Conservation (phyloP, 805 yeast species). For the Torulaspora delbrueckii region DNA sequence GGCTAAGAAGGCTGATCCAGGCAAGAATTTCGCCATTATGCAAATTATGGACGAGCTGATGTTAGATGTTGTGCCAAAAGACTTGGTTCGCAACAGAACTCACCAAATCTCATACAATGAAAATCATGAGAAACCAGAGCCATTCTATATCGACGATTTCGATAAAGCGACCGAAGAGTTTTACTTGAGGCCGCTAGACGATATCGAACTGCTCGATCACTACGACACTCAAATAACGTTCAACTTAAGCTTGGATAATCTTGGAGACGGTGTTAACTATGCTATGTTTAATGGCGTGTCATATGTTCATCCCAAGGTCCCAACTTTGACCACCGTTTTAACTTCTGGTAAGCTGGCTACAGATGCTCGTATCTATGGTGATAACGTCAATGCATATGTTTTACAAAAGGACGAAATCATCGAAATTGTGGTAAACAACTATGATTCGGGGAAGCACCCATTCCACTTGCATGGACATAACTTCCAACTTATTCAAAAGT, state of each 20-base stretch:
- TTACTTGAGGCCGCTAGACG: slow-evolving; percentile 41
- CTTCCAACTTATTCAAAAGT: slow-evolving; percentile 58
- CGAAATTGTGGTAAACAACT: slow-evolving; percentile 73
- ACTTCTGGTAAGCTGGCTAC: slow-evolving; percentile 54
- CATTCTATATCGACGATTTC: slow-evolving; percentile 23
- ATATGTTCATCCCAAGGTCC: slow-evolving; percentile 62
- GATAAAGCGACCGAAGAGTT: slow-evolving; percentile 34
- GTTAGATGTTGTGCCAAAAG: slow-evolving; percentile 65
- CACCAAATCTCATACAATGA: slow-evolving; percentile 51
- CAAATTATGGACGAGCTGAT: slow-evolving; percentile 57
- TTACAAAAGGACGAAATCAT: slow-evolving; percentile 58
- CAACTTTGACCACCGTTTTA: slow-evolving; percentile 60
- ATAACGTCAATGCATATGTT: slow-evolving; percentile 60
- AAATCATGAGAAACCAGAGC: slow-evolving; percentile 28
- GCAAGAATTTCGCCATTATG: slow-evolving; percentile 55
- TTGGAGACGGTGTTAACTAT: slow-evolving; percentile 70
- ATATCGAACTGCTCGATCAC: slow-evolving; percentile 45
- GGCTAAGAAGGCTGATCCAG: slow-evolving; percentile 41
- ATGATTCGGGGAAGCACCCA: slow-evolving; percentile 75
- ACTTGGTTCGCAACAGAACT: slow-evolving; percentile 50
- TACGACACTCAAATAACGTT: slow-evolving; percentile 59
- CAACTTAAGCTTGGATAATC: slow-evolving; percentile 58
- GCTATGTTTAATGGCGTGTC: slow-evolving; percentile 71
- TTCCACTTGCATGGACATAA: slow-evolving; percentile 75
- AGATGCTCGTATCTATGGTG: slow-evolving; percentile 64